Evolutionary conservation across 2,329 filamentous ascomycete species (phyloP), one percentile per base, ranked within the genome.

Genomic region (Blastomyces gilchristii): DNA sequence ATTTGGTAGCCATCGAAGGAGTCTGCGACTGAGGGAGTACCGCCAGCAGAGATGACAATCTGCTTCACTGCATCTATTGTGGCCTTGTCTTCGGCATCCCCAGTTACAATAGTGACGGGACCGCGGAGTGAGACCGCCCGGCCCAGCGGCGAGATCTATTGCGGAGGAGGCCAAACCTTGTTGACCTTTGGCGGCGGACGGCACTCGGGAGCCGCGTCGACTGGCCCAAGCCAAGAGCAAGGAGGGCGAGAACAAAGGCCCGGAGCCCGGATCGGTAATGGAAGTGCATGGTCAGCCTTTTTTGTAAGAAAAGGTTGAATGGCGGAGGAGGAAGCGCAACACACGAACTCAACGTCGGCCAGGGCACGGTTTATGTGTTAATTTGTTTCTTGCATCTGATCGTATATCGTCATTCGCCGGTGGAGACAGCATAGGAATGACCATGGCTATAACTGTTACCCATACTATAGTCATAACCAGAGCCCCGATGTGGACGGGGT

Each of bases 81-180:
- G 34, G 60, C 58, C 16, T 54, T 45, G 45, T 68, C 67, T 28
- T 59, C 64, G 50, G 41, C 63, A 64, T 67, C 63, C 31, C 66
- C 66, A 2, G 63, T 64, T 41, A 68, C 66, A 53, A 68, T 66
- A 34, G 65, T 68, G 18, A 68, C 67, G n/a, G 41, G 8, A 28
- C 62, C 63, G 25, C 63, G 47, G 39, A 68, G 67, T 28, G 63
- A 64, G 59, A 68, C 60, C 6, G 58, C 60, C 31, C 56, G 45
- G 56, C 66, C 49, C 6, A 1, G 3, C 12, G 49, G 14, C 22
- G 49, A 52, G 12, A 52, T 28, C 49, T 52, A 25, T 52, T 52
- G 49, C 2, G 49, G 49, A 28, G 49, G 22, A 14, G 49, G 49
- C 49, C 49, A 52, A 5, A 52, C 49, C 49, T 52, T 52, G 49